Evolutionary conservation across 495 filamentous ascomycete species (phyloP).

Genomic region (Hypoxylon lenormandii): DNA sequence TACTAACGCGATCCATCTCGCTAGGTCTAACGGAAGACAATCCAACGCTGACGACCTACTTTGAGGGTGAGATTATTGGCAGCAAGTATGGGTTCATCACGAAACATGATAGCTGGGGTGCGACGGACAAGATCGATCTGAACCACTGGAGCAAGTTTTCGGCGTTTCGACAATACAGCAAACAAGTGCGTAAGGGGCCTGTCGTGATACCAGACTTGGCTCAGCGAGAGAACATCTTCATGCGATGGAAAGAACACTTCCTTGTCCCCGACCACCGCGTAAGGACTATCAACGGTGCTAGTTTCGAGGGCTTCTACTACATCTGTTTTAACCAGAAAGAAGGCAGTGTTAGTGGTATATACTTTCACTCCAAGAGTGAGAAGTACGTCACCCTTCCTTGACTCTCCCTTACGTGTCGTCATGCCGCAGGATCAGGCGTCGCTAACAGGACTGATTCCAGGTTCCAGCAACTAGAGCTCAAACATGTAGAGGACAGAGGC

Average conservation of each 20-base stretch:
- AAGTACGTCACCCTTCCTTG: slow-evolving; percentile 70
- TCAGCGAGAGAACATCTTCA: slow-evolving; percentile 92
- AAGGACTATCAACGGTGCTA: slow-evolving; percentile 87
- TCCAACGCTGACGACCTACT: slow-evolving; percentile 95
- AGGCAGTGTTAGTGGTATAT: slow-evolving; percentile 89
- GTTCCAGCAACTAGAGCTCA: slow-evolving; percentile 92
- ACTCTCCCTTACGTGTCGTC: background rate
- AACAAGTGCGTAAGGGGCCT: slow-evolving; percentile 72
- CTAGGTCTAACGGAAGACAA: slow-evolving; percentile 93
- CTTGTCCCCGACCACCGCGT: slow-evolving; percentile 95
- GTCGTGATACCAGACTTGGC: slow-evolving; percentile 73
- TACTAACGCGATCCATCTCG: slow-evolving; percentile 29
- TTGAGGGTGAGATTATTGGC: slow-evolving; percentile 98
- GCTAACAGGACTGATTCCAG: slow-evolving; percentile 55
- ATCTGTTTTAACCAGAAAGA: slow-evolving; percentile 96
- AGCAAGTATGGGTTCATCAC: slow-evolving; percentile 93
- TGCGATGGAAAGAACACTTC: slow-evolving; percentile 99
- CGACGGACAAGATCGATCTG: slow-evolving; percentile 89
- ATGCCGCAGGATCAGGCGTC: background rate
- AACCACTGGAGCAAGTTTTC: slow-evolving; percentile 93
- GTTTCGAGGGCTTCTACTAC: slow-evolving; percentile 99
- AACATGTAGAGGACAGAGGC: slow-evolving; percentile 84
- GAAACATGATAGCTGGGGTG: slow-evolving; percentile 89
- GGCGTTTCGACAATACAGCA: slow-evolving; percentile 82
- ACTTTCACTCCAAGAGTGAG: slow-evolving; percentile 97